A percentile compares a stretch with the other conserved stretches of the same genome.
These are phyloP conservation scores for Cryptococcus deneoformans DNA, from an alignment of 1,284 basidiomycete genomes.

Conservation along the genomic window DNA sequence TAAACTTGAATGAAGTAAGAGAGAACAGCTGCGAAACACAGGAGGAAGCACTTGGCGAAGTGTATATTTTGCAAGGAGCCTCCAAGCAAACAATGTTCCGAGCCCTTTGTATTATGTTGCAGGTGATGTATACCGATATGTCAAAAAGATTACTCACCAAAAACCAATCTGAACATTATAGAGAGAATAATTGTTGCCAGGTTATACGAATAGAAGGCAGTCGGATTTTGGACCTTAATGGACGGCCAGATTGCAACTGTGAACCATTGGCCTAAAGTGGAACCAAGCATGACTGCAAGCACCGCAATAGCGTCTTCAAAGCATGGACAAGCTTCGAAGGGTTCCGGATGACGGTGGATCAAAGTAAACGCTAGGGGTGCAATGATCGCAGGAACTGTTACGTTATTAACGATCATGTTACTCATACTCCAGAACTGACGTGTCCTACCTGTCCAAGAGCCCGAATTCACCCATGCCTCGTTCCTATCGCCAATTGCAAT, in stretches of 20 bases:
- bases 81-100: slow-evolving; percentile 71
- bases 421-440: no score
- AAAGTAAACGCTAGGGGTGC: slow-evolving; percentile 66
- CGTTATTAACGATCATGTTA: neutral
- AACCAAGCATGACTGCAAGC: slow-evolving; percentile 76
- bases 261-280: slow-evolving; percentile 65
- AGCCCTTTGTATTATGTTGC: slow-evolving; percentile 39
- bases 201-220: neutral
- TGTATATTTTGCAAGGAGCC: slow-evolving; percentile 73
- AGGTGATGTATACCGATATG: neutral
- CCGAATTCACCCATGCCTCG: slow-evolving; percentile 52
- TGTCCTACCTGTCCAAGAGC: slow-evolving; percentile 57
- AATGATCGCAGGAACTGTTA: slow-evolving; percentile 63
- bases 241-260: neutral
- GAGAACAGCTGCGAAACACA: slow-evolving; percentile 69
- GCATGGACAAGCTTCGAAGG: slow-evolving; percentile 94
- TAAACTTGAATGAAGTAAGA: slow-evolving; percentile 52
- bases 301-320: slow-evolving; percentile 98
- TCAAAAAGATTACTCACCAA: slow-evolving; percentile 50
- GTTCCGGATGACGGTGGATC: slow-evolving; percentile 86
- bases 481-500: slow-evolving; percentile 42
- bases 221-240: neutral
- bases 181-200: neutral
- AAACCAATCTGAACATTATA: slow-evolving; percentile 36
- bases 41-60: slow-evolving; percentile 74